phyloP scores from a whole-genome alignment of 2,329 filamentous ascomycete genomes.

The Calonectria hongkongensis region DNA sequence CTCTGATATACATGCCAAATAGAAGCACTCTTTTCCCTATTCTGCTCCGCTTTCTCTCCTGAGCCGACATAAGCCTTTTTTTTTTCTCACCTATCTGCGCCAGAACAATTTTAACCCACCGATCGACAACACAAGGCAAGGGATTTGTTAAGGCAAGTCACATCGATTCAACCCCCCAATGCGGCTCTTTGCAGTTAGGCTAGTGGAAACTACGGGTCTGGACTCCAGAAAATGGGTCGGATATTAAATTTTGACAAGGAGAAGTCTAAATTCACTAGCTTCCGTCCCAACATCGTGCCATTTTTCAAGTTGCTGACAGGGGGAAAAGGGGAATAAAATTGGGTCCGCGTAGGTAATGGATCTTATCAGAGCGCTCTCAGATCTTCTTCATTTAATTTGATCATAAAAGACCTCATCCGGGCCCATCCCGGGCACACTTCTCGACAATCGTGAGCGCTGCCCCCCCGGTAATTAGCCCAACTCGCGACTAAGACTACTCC shows the following conservation, averaged over 20 bases:
- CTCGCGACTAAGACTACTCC: not conserved
- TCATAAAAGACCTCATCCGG: not conserved
- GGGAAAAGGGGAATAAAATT: not conserved
- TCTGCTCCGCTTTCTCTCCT: not conserved
- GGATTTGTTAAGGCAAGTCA: not conserved
- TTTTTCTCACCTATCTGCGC: not conserved
- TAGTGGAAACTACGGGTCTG: not conserved
- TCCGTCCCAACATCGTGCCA: not conserved
- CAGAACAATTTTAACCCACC: not conserved
- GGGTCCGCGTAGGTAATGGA: not conserved
- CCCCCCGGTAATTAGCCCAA: not conserved
- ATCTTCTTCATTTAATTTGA: not conserved
- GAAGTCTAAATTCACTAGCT: conserved; percentile 6
- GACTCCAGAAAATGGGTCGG: not conserved
- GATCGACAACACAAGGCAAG: not conserved
- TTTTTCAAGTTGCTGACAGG: not conserved
- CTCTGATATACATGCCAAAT: not conserved
- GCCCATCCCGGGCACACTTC: not conserved
- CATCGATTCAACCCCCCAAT: not conserved
- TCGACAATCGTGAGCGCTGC: not conserved
- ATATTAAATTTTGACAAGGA: not conserved
- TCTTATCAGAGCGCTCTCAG: not conserved
- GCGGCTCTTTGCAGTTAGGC: not conserved
- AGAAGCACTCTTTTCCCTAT: not conserved
- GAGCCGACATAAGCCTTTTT: not conserved